Conservation (phyloP, 148 eudicot genomes). For the Pouteria glomerata region DNA sequence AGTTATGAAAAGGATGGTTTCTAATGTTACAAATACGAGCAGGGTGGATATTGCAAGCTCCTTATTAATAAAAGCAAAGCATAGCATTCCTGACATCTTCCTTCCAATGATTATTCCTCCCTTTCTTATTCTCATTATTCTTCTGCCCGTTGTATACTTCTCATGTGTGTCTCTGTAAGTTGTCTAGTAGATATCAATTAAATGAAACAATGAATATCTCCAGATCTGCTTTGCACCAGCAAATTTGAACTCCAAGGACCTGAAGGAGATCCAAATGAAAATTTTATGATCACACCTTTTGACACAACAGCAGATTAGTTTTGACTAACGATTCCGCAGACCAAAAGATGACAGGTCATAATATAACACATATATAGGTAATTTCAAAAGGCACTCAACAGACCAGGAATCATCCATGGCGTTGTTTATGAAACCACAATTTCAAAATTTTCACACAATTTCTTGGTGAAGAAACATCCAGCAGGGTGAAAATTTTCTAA, state of each 20-base stretch:
- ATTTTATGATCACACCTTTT: background rate
- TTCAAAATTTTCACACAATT: background rate
- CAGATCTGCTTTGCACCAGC: constrained; percentile 1
- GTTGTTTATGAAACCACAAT: background rate
- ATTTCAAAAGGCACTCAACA: background rate
- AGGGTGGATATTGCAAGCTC: background rate
- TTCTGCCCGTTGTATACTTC: background rate
- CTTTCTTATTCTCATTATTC: background rate
- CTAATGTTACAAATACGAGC: background rate
- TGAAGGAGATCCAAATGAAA: background rate
- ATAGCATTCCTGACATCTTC: background rate
- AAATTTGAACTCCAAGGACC: constrained; percentile 5
- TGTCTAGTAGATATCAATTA: background rate
- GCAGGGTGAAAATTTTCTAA: background rate
- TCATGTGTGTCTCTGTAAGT: background rate
- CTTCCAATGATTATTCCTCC: background rate
- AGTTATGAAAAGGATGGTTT: background rate
- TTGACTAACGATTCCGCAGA: background rate
- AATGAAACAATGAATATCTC: background rate
- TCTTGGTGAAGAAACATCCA: background rate
- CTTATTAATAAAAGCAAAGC: background rate
- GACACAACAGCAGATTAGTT: background rate
- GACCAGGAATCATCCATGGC: background rate
- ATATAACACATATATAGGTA: background rate
- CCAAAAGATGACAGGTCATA: background rate